Base-by-base conservation (phyloP, 352 stramenopile species). In the Vaucheria bursata region DNA sequence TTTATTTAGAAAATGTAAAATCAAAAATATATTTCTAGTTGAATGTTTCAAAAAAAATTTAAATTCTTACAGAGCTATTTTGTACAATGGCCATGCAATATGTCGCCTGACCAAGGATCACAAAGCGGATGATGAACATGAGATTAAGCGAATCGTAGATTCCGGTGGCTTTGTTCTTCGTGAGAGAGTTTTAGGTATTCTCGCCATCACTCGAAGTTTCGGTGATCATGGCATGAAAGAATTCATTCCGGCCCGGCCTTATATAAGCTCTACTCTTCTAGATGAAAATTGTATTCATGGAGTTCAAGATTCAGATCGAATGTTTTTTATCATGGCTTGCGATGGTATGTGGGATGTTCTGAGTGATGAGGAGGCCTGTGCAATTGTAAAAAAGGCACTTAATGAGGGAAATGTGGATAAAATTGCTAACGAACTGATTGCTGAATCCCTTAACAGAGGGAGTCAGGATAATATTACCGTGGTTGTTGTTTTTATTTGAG, bases 151-250 rank as follows among this genome's bases (percentile, higher is more conserved):
- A 31, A 86, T 88, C 18, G 73, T 85, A 52, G 73, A 67, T 8
- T 85, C 86, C 1, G 86, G 86, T 1, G 86, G 86, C 31, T 89
- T 88, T 66, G 78, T 89, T 35, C 49, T 89, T 33, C 40, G 78
- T 12, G 82, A 83, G 37, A 82, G 86, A 2, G 85, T 89, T 0
- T 78, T 89, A 7, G 86, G 86, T 18, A 85, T 89, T 36, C 80
- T 89, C 18, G 85, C 86, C 32, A 86, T 89, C 1, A 73, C 86
- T 29, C 75, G 86, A 4, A 83, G 69, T 64, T 88, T 89, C 64
- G 86, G 86, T 0, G 86, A 89, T 64, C 84, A 86, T 49, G 80
- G 78, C 25, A 84, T 89, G 79, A 89, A 90, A 66, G 85, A 89
- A 39, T 89, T 87, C 52, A 86, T 89, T 7, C 81, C 82, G 3